Base-by-base conservation (phyloP, 345 rosid genomes). In the Boechera stricta region DNA sequence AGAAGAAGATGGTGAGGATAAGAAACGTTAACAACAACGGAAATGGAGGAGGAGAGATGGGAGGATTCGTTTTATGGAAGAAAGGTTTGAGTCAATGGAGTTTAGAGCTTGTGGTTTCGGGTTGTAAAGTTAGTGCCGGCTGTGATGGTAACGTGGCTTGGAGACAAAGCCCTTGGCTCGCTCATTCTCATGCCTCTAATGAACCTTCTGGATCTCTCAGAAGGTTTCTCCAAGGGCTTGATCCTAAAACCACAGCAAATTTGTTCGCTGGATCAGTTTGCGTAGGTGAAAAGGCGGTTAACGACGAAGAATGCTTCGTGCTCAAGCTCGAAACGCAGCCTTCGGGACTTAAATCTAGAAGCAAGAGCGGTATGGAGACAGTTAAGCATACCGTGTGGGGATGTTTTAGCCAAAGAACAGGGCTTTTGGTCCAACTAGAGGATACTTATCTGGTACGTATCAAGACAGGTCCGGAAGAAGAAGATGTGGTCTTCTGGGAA, bases 81-180 rank as follows among this genome's bases (percentile, higher is more conserved):
- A 94, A 94, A 80, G 83, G 89, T 79, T 86, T 89, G 5, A 94
- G 86, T 21, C 85, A 90, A 26, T 94, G 98, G 98, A 87, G 95
- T 84, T 78, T 94, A 79, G 98, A 94, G 83, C 79, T 92, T 60
- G 91, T 94, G 51, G 97, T 88, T 41, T 87, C 98, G 0, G 97
- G 98, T 1, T 88, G 87, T 80, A 94, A 94, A 81, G 86, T 94
- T 26, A 92, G 97, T 73, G 98, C 98, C 0, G 98, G 98, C 7
- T 89, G 98, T 80, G 98, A 94, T 58, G 98, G 98, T 3, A 88
- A 85, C 74, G 85, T 92, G 28, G 91, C 95, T 24, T 92, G 98
- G 98, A 85, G 90, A 59, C 98, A 94, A 83, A 92, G 93, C 5
- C 97, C 97, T n/a, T 91, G 97, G 93, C 95, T 90, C 54, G 64